Conservation (phyloP, 2,329 filamentous ascomycete genomes). For the Fusarium circinatum region DNA sequence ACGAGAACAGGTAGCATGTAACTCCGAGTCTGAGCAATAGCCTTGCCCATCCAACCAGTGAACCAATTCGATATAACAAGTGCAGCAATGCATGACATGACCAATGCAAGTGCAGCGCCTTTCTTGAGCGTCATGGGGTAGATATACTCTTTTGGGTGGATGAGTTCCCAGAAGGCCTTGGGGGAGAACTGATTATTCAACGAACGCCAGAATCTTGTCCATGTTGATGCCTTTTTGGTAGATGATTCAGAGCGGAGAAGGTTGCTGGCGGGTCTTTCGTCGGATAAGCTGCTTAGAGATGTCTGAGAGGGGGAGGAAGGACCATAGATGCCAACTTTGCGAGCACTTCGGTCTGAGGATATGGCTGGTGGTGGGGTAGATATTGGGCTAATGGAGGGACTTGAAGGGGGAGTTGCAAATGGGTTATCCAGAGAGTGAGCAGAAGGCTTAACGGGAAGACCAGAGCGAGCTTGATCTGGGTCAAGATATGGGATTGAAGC, state of each 20-base stretch:
- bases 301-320: background rate
- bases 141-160: background rate
- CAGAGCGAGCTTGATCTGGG: background rate
- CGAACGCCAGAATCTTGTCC: background rate
- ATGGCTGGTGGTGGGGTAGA: background rate
- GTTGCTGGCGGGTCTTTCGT: background rate
- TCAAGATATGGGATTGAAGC: background rate
- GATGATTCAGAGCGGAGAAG: background rate
- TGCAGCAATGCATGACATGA: background rate
- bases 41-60: background rate
- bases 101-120: background rate
- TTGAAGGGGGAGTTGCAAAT: background rate
- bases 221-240: background rate
- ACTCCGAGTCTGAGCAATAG: background rate
- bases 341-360: background rate
- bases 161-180: slow-evolving; percentile 7
- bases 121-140: slow-evolving; percentile 1
- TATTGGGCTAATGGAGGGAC: background rate
- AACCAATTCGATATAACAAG: slow-evolving; percentile 1
- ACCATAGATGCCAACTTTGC: slow-evolving; percentile 3
- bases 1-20: slow-evolving; percentile 4
- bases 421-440: background rate
- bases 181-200: background rate
- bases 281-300: background rate
- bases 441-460: background rate